Percentiles rank a stretch among this genome's conserved stretches.
These are phyloP conservation scores for Syzygium oleosum DNA, from an alignment of 345 rosid genomes.

Conservation along the genomic window DNA sequence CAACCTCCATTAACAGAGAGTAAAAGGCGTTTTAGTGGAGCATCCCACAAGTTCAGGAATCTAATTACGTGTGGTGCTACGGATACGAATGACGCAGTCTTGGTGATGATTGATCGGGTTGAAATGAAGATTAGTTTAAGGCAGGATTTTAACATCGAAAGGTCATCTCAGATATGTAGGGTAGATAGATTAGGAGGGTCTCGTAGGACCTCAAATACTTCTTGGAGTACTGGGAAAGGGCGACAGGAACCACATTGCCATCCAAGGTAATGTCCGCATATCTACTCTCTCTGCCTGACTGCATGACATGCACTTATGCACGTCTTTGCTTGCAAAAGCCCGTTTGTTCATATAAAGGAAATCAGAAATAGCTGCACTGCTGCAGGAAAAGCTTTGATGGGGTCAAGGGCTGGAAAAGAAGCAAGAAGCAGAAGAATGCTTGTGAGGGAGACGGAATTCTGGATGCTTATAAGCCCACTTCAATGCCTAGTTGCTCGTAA, in stretches of 20 bases:
- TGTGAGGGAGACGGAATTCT: neutral
- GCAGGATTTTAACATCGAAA: neutral
- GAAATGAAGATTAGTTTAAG: neutral
- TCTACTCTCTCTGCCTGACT: neutral
- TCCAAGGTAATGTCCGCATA: conserved; percentile 5
- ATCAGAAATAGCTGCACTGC: neutral
- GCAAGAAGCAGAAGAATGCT: conserved; percentile 15
- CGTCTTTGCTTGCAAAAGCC: neutral
- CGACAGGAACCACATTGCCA: neutral
- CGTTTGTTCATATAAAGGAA: neutral
- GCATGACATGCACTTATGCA: neutral
- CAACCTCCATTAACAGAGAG: conserved; percentile 13
- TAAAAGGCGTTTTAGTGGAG: conserved; percentile 27
- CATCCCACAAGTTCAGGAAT: conserved; percentile 34
- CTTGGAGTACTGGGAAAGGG: neutral
- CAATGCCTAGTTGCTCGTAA: conserved; percentile 66
- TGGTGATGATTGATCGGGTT: conserved; percentile 19
- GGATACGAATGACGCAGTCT: conserved; percentile 37
- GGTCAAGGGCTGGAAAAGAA: conserved; percentile 19
- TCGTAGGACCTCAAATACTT: neutral
- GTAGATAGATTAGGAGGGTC: neutral
- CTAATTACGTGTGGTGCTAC: conserved; percentile 42
- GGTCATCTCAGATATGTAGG: neutral
- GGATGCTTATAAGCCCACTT: conserved; percentile 29
- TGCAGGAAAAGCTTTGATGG: conserved; percentile 38